Evolutionary conservation across 495 filamentous ascomycete genomes (phyloP), one percentile per base, ranked within the genome.

Genomic region (Daldinia vernicosa): DNA sequence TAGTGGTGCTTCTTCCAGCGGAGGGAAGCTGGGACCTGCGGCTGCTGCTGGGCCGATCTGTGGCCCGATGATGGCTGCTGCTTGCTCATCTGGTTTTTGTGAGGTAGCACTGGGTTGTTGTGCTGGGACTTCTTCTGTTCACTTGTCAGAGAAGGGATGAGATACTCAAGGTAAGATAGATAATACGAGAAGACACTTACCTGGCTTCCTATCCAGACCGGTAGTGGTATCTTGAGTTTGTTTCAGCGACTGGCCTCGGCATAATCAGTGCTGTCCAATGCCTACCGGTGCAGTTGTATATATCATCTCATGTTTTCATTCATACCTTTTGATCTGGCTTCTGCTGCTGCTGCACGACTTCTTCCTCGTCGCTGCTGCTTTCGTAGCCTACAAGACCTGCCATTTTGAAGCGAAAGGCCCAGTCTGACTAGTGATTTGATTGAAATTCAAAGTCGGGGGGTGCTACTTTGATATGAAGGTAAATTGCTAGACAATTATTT

Each of bases 331-430:
- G 15, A 67, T 70, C 40, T 8, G 69, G 63, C 35, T 76, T 72
- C 26, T 75, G 71, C 33, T 35, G 63, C 35, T 77, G 74, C 27
- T 76, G 71, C 27, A 47, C 47, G 4, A 79, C 77, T 57, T 83
- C 81, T 39, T 93, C 92, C 51, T 93, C 92, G 64, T 92, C 91
- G 75, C 92, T 94, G 75, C 92, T 94, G 78, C 91, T 94, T 28
- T 86, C 89, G 77, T 95, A 95, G 52, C 80, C 83, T 9, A 88
- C 90, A 2, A 95, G 85, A 14, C 85, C 87, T 37, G 85, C 84
- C 91, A 93, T 94, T 54, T 45, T 45, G 1, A 0, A 9, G 11
- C 24, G 45, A 28, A 4, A 12, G 12, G 9, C 33, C 33, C 3
- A 1, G 1, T 35, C 11, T 35, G 33, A 14, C 33, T 14, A 14